phyloP scores from a whole-genome alignment of 345 rosid species.

The Eucalyptus pumila region DNA sequence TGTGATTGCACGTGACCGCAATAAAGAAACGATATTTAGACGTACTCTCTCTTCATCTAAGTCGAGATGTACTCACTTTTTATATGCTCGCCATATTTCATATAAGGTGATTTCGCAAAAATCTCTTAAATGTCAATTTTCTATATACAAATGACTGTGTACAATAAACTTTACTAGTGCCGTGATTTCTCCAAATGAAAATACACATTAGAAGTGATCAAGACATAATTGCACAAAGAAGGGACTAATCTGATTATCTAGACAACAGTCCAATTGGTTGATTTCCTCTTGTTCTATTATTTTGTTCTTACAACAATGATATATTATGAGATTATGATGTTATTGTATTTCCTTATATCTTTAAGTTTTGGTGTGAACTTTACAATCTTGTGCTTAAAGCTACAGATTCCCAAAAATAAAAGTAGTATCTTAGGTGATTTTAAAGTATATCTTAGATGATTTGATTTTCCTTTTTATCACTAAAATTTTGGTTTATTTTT shows the following conservation, averaged over 20 bases:
- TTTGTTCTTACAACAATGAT: background rate
- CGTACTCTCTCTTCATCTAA: background rate
- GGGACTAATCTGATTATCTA: background rate
- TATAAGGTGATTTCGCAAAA: background rate
- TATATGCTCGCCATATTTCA: too few relatives aligned
- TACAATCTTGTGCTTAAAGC: background rate
- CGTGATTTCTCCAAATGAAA: background rate
- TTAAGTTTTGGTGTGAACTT: background rate
- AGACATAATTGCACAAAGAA: background rate
- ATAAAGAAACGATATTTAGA: background rate
- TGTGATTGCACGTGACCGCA: background rate
- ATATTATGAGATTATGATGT: background rate
- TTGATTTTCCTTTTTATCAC: background rate
- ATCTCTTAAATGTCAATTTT: background rate
- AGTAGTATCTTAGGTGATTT: background rate
- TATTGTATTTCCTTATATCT: background rate
- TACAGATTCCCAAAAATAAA: rapidly evolving
- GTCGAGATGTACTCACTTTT: too few relatives aligned
- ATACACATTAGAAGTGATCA: background rate
- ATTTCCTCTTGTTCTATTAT: background rate
- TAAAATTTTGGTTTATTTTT: background rate
- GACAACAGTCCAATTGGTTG: background rate
- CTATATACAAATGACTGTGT: rapidly evolving
- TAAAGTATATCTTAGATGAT: background rate
- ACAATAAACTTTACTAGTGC: background rate